Conservation (phyloP, 2,329 filamentous ascomycete species). For the Graphilbum sp. region DNA sequence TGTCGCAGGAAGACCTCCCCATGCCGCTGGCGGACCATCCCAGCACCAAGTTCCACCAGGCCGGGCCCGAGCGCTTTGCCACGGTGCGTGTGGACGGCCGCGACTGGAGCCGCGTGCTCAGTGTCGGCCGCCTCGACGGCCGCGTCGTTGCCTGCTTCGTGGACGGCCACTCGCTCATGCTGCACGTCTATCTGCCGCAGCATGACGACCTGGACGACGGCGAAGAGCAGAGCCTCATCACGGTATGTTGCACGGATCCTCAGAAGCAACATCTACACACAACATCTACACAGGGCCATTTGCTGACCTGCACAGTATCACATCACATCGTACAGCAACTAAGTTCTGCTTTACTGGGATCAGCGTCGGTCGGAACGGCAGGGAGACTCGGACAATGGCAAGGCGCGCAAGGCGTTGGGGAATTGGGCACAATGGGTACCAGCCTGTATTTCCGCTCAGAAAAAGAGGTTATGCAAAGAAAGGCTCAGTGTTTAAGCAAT, state of each 20-base stretch:
- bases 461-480: no score
- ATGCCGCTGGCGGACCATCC: conserved; percentile 65
- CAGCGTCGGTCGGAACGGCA: no score
- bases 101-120: conserved; percentile 90
- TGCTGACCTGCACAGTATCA: conserved; percentile 17
- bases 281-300: no score
- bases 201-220: conserved; percentile 40
- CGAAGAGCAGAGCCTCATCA: conserved; percentile 58
- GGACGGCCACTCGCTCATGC: conserved; percentile 61
- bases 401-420: no score
- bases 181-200: conserved; percentile 67
- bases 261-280: no score
- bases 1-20: conserved; percentile 62
- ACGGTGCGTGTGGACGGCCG: conserved; percentile 80
- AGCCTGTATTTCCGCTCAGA: no score
- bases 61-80: conserved; percentile 71
- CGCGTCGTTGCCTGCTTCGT: conserved; percentile 86
- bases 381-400: no score
- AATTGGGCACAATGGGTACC: no score
- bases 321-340: conserved; percentile 21
- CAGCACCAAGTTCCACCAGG: conserved; percentile 59
- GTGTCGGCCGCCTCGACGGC: conserved; percentile 76
- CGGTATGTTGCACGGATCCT: conserved; percentile 42
- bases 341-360: conserved; percentile 5
- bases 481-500: no score